Evolutionary conservation across 495 filamentous ascomycete genomes (phyloP), one percentile per base, ranked within the genome.

Genomic region (Tuber magnatum): DNA sequence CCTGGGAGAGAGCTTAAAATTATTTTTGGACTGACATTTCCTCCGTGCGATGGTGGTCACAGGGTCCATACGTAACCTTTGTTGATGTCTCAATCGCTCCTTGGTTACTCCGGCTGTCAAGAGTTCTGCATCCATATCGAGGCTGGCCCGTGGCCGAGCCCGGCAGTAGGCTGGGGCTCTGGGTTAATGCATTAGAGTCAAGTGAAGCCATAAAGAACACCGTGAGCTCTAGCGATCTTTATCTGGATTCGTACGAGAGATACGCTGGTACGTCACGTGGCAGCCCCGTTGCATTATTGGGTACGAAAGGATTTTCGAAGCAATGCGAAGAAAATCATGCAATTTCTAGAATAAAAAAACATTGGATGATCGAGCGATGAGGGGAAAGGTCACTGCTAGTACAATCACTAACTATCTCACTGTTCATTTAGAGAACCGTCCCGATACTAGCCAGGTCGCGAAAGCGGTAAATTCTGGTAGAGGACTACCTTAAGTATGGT

Each of bases 61-160:
- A 82, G 81, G 93, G 93, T 14, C 84, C 85, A 22, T 83, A 88
- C 22, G 84, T 95, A 40, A 90, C 89, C 44, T 92, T 92, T 76
- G 93, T 97, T 5, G 94, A 98, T 79, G 87, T 97, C 38, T 92
- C 95, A 78, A 88, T 94, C 70, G 94, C 94, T 12, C 94, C 94
- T 12, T 98, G 94, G 89, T 88, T 95, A 70, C 80, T 97, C 44
- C 90, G 94, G 1, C 84, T 97, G 72, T 86, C 87, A 20, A 86
- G 90, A 28, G 92, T 97, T 40, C 85, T 97, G 72, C 89, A 90
- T 71, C 91, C 90, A n/a, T 94, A 94, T 80, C 88, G 92, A 38
- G 90, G 88, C 43, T 97, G 92, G 92, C 89, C 89, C 40, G 90
- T 92, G 69, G 88, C 93, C 14, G 87, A 90, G 75, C 85, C 87